Percentiles rank a stretch among this genome's conserved stretches.
phyloP scores from a whole-genome alignment of 352 stramenopile species.

The Sclerospora graminicola region DNA sequence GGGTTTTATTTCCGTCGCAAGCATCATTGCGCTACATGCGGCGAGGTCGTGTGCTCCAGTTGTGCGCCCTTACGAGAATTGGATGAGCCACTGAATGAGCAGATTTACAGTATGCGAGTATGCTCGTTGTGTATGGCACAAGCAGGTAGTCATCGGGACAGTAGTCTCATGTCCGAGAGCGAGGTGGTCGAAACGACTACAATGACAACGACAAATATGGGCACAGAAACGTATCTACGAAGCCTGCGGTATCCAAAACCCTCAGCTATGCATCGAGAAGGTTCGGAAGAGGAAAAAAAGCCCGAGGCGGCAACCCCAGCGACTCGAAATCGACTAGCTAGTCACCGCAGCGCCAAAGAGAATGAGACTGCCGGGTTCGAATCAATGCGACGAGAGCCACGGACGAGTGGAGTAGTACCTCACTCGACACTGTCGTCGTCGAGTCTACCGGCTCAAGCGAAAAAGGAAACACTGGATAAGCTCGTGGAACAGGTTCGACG shows the following conservation, averaged over 20 bases:
- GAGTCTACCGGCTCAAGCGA: slow-evolving; percentile 14
- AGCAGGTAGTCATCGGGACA: slow-evolving; percentile 19
- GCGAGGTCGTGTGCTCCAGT: slow-evolving; percentile 64
- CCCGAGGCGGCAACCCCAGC: too few relatives aligned
- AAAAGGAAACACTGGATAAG: slow-evolving; percentile 37
- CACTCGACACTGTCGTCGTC: slow-evolving; percentile 27
- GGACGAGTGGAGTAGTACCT: slow-evolving; percentile 9
- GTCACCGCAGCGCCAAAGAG: slow-evolving; percentile 7
- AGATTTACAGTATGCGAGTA: slow-evolving; percentile 47
- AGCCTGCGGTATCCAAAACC: slow-evolving; percentile 26
- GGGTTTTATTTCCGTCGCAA: slow-evolving; percentile 75
- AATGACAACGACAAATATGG: slow-evolving; percentile 33
- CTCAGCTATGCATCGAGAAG: slow-evolving; percentile 8
- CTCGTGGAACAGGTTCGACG: slow-evolving; percentile 55
- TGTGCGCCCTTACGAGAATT: slow-evolving; percentile 65
- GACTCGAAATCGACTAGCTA: background rate
- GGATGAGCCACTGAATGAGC: slow-evolving; percentile 49
- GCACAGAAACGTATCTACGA: slow-evolving; percentile 37
- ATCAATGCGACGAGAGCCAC: slow-evolving; percentile 1
- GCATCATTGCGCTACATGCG: slow-evolving; percentile 65
- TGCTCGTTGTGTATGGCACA: slow-evolving; percentile 58
- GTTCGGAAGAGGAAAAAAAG: slow-evolving; percentile 5
- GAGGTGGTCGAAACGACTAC: slow-evolving; percentile 16
- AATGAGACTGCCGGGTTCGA: slow-evolving; percentile 5
- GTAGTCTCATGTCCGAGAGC: slow-evolving; percentile 18